Evolutionary conservation across 1,284 basidiomycete genomes (phyloP).

Genomic region (Fereydounia khargensis): DNA sequence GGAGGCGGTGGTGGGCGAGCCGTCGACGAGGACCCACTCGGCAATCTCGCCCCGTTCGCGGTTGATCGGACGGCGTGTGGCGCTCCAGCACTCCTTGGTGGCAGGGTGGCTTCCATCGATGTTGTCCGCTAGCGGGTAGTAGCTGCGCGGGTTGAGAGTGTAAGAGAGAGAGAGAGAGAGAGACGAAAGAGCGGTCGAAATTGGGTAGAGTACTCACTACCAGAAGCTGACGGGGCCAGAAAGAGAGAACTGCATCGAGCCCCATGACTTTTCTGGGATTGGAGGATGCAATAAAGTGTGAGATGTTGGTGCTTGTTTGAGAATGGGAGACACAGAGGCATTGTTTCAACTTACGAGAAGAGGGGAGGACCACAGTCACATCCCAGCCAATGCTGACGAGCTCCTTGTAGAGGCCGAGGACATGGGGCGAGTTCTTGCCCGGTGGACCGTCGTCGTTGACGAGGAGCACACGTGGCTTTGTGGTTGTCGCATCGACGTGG

Average conservation of each 20-base stretch:
- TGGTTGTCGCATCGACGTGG: too few relatives aligned
- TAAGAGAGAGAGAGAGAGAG: too few relatives aligned
- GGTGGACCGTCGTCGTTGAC: constrained; percentile 56
- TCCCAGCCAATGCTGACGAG: constrained; percentile 42
- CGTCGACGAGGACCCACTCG: constrained; percentile 54
- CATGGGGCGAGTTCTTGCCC: constrained; percentile 44
- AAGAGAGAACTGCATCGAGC: constrained; percentile 48
- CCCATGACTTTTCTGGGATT: constrained; percentile 46
- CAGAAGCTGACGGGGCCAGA: constrained; percentile 39
- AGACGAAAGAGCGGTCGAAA: not conserved
- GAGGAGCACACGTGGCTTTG: constrained; percentile 35
- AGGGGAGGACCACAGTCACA: constrained; percentile 52
- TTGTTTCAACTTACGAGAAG: too few relatives aligned
- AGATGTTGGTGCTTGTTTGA: not conserved
- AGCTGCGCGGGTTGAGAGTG: constrained; percentile 29
- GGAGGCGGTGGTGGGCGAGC: constrained; percentile 50
- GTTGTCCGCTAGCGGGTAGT: constrained; percentile 49
- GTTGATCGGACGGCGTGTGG: constrained; percentile 36
- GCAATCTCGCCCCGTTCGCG: constrained; percentile 40
- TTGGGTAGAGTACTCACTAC: constrained; percentile 25
- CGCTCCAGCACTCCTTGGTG: constrained; percentile 41
- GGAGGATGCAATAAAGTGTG: not conserved
- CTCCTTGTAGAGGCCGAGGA: constrained; percentile 43
- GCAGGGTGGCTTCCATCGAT: constrained; percentile 30
- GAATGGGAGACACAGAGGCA: not conserved